These are phyloP conservation scores for Penicillium paxilli DNA, from an alignment of 495 filamentous ascomycete species.

Conservation along the genomic window DNA sequence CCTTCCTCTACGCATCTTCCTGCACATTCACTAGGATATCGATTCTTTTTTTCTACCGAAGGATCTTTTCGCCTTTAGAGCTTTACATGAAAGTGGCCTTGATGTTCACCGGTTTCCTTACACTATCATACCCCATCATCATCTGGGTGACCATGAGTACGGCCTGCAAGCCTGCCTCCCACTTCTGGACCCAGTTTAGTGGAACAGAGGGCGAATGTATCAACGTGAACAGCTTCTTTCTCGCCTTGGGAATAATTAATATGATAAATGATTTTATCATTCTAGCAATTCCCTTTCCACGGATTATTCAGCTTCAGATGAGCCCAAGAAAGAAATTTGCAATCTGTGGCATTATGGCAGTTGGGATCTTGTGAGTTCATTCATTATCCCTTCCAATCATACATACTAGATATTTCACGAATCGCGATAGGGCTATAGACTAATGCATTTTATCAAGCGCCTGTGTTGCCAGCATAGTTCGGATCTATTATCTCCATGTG, in stretches of 20 bases:
- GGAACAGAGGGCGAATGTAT: constrained; percentile 22
- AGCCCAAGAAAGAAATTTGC: constrained; percentile 34
- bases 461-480: constrained; percentile 35
- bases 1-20: constrained; percentile 32
- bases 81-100: constrained; percentile 14
- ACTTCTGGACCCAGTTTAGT: constrained; percentile 33
- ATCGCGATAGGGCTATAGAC: not conserved
- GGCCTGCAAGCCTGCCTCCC: constrained; percentile 26
- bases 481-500: constrained; percentile 36
- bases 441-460: constrained; percentile 11
- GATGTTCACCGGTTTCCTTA: constrained; percentile 13
- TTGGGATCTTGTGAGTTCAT: constrained; percentile 35
- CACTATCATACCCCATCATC: constrained; percentile 22
- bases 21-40: constrained; percentile 36
- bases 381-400: too few species aligned
- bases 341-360: constrained; percentile 39
- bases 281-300: constrained; percentile 40
- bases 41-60: constrained; percentile 35
- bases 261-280: constrained; percentile 45
- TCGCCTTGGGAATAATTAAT: constrained; percentile 31
- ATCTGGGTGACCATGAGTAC: constrained; percentile 18
- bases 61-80: constrained; percentile 29
- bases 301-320: constrained; percentile 33
- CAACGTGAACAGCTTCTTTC: constrained; percentile 28
- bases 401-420: too few species aligned